Base-by-base conservation (phyloP, 2,329 filamentous ascomycete species). In the Diaporthe helianthi region DNA sequence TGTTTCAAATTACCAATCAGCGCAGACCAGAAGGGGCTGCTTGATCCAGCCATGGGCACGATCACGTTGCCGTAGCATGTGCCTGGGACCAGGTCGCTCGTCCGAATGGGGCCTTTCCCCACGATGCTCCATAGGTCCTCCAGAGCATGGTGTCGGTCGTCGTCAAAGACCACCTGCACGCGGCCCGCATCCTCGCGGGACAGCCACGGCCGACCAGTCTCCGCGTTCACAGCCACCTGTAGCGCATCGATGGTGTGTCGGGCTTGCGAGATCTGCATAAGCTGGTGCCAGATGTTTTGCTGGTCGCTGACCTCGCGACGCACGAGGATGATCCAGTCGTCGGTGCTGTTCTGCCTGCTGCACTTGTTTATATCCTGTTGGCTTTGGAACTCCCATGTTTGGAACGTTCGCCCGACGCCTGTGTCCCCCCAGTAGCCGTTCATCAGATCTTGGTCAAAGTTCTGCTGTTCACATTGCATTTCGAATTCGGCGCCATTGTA, bases 241-340 rank as follows among this genome's bases (percentile, higher is more conserved):
- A 64, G 31, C 9, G 29, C 44, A 19, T 64, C 60, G n/a, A 64
- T 49, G n/a, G 41, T 33, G 44, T 49, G 46, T 17, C 33, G 22
- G 9, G 41, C 38, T n/a, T 64, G 60, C 0, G 44, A 64, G 15
- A 64, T 24, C 46, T 64, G 44, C 26, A 64, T 31, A 1, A 64
- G 44, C 60, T 49, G 26, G 31, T 64, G 60, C 60, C 60, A 64
- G 44, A 64, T 64, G 31, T 64, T 64, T 6, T 53, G 29, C 51
- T 12, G 29, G 13, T 53, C 51, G 51, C 29, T n/a, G 17, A 6
- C 8, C 51, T 53, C 51, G 8, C 51, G 51, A 9, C 51, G 51
- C 51, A 53, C 51, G 10, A 53, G 51, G 5, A 53, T 22, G 51
- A 53, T 10, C 29, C 51, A 53, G 31, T 53, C 51, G 17, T 53